phyloP scores from a whole-genome alignment of 495 filamentous ascomycete genomes.

The Durotheca rogersii region DNA sequence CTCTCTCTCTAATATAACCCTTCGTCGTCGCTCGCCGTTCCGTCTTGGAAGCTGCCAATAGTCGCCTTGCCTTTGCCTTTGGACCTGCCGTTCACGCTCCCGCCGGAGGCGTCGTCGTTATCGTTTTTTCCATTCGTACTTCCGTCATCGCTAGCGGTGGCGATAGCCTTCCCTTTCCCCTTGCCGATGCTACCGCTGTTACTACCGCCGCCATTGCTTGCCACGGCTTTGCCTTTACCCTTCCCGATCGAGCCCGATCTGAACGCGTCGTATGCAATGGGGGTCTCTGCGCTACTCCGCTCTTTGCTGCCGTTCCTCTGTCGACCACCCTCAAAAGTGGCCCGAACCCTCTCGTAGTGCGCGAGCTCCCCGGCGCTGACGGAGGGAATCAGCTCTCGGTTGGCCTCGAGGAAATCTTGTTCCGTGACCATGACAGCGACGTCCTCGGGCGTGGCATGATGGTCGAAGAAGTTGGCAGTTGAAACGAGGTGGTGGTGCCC shows the following conservation, averaged over 20 bases:
- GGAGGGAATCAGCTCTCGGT: conserved; percentile 82
- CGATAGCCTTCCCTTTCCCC: conserved; percentile 44
- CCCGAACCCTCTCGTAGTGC: conserved; percentile 85
- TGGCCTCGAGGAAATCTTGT: conserved; percentile 78
- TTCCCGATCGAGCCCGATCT: conserved; percentile 44
- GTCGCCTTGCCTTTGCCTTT: conserved; percentile 56
- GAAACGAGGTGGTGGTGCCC: conserved; percentile 49
- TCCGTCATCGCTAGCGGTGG: conserved; percentile 50
- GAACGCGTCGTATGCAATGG: conserved; percentile 17
- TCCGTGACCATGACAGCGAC: conserved; percentile 82
- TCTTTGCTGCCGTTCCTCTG: conserved; percentile 37
- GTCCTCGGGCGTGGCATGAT: conserved; percentile 79
- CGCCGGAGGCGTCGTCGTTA: conserved; percentile 17
- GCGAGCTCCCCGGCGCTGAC: conserved; percentile 90
- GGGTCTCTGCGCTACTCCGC: conserved; percentile 38
- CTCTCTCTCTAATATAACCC: conserved; percentile 28
- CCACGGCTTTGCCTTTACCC: conserved; percentile 50
- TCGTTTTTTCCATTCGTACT: conserved; percentile 29
- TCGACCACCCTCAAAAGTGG: conserved; percentile 66
- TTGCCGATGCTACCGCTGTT: conserved; percentile 32
- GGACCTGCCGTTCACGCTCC: conserved; percentile 29
- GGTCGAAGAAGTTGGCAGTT: conserved; percentile 93
- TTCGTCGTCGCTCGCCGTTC: conserved; percentile 39
- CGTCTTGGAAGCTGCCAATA: conserved; percentile 33
- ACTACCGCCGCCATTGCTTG: conserved; percentile 34